phyloP scores from a whole-genome alignment of 2,329 filamentous ascomycete genomes.

The Exophiala lecanii-corni region DNA sequence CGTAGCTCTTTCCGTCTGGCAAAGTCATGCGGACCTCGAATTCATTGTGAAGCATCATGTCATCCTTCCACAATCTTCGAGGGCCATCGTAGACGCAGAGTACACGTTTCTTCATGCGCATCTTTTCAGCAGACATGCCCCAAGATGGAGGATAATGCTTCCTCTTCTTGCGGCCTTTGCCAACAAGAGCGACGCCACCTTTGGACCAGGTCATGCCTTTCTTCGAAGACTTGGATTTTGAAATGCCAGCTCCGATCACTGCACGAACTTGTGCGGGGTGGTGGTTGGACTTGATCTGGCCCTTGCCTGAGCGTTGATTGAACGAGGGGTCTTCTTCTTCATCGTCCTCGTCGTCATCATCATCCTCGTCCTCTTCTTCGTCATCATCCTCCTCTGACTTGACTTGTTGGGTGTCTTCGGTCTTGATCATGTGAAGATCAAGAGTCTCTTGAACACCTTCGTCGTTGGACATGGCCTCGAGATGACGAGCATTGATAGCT shows the following conservation, averaged over 20 bases:
- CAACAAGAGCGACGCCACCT: conserved; percentile 58
- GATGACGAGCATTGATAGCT: conserved; percentile 52
- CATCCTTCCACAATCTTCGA: conserved; percentile 88
- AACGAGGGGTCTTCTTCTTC: conserved; percentile 38
- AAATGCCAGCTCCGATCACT: conserved; percentile 45
- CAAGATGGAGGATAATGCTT: conserved; percentile 91
- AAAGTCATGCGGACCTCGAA: conserved; percentile 87
- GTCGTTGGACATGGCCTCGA: conserved; percentile 57
- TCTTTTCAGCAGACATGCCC: conserved; percentile 87
- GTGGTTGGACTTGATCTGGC: conserved; percentile 46
- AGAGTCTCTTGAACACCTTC: conserved; percentile 54
- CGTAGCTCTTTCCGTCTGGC: conserved; percentile 69
- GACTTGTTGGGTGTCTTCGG: conserved; percentile 39
- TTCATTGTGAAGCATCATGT: conserved; percentile 96
- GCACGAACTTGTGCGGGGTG: conserved; percentile 49
- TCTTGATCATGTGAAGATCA: conserved; percentile 53
- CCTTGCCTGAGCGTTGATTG: conserved; percentile 44
- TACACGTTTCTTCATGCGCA: conserved; percentile 98
- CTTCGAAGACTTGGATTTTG: conserved; percentile 44
- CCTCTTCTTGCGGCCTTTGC: conserved; percentile 76
- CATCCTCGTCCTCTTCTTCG: conserved; percentile 51
- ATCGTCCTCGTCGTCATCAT: conserved; percentile 57
- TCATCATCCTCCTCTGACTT: conserved; percentile 44
- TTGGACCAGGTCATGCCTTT: conserved; percentile 74
- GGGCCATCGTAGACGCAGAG: conserved; percentile 87